Conservation (phyloP, 805 yeast genomes). For the Zygoascus ofunaensis region DNA sequence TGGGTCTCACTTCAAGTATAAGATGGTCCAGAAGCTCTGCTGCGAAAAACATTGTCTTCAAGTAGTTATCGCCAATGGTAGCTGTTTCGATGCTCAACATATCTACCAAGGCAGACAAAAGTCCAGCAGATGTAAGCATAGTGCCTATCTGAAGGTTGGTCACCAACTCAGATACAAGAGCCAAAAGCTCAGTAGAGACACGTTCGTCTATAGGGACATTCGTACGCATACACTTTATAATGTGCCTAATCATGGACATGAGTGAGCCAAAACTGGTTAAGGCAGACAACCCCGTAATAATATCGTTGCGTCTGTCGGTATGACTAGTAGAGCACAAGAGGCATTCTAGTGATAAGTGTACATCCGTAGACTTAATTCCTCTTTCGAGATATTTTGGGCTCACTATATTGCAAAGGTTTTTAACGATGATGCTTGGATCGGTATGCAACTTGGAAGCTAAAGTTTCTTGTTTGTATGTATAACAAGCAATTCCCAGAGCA, state of each 20-base stretch:
- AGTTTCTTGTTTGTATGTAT: constrained; percentile 46
- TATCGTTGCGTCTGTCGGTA: constrained; percentile 64
- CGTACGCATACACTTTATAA: constrained; percentile 42
- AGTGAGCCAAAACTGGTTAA: constrained; percentile 78
- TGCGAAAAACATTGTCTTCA: constrained; percentile 55
- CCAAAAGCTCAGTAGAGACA: constrained; percentile 42
- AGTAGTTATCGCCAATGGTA: constrained; percentile 26
- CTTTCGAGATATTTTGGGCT: constrained; percentile 44
- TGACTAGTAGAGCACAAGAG: constrained; percentile 61
- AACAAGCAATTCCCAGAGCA: constrained; percentile 55
- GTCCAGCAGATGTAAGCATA: constrained; percentile 64
- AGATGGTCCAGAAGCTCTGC: constrained; percentile 45
- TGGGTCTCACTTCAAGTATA: constrained; percentile 31
- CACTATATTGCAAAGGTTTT: constrained; percentile 62
- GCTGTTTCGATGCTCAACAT: constrained; percentile 44
- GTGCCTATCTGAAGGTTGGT: constrained; percentile 30
- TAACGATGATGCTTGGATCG: constrained; percentile 60
- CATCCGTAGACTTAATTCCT: constrained; percentile 42
- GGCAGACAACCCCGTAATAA: constrained; percentile 70
- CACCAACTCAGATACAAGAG: constrained; percentile 48
- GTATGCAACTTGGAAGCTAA: constrained; percentile 61
- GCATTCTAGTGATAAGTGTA: constrained; percentile 54
- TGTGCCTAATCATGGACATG: constrained; percentile 59
- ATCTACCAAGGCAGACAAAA: constrained; percentile 55
- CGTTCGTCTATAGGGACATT: constrained; percentile 40